Conservation (phyloP, 2,329 filamentous ascomycete genomes). For the Periconia digitata region DNA sequence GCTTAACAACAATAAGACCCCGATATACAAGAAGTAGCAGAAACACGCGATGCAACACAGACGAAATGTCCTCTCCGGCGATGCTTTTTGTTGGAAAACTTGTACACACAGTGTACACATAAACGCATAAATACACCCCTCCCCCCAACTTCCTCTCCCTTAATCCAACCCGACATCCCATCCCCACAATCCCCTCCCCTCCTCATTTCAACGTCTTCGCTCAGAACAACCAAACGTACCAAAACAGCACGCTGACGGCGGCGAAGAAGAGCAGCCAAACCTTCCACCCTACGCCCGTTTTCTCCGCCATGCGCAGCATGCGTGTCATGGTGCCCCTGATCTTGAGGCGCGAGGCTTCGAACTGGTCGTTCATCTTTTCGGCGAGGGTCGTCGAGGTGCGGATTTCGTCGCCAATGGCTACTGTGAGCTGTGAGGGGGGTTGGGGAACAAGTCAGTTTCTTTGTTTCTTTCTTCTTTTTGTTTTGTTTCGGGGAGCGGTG, state of each 20-base stretch:
- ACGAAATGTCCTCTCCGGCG: too few relatives aligned
- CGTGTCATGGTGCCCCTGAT: constrained; percentile 93
- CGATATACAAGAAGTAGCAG: too few relatives aligned
- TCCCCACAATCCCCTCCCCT: too few relatives aligned
- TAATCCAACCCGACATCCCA: too few relatives aligned
- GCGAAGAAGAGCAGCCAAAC: constrained; percentile 90
- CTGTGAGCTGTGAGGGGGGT: constrained; percentile 65
- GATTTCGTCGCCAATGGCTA: constrained; percentile 94
- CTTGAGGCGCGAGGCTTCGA: constrained; percentile 79
- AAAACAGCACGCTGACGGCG: constrained; percentile 79
- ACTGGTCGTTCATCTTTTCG: constrained; percentile 94
- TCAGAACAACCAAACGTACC: constrained; percentile 77
- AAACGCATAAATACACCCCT: too few relatives aligned
- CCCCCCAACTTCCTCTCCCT: too few relatives aligned
- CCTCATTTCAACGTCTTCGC: background rate
- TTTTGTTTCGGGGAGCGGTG: too few relatives aligned
- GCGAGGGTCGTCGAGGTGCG: constrained; percentile 83
- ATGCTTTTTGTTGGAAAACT: too few relatives aligned
- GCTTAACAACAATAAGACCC: too few relatives aligned
- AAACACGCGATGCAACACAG: too few relatives aligned
- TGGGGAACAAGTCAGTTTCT: background rate
- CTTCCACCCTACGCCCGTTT: constrained; percentile 93
- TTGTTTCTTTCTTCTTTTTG: constrained; percentile 36
- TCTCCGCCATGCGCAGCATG: constrained; percentile 94
- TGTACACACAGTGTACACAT: too few relatives aligned